Evolutionary conservation across 306 rosid genomes (phyloP).

Genomic region (Malus fusca): DNA sequence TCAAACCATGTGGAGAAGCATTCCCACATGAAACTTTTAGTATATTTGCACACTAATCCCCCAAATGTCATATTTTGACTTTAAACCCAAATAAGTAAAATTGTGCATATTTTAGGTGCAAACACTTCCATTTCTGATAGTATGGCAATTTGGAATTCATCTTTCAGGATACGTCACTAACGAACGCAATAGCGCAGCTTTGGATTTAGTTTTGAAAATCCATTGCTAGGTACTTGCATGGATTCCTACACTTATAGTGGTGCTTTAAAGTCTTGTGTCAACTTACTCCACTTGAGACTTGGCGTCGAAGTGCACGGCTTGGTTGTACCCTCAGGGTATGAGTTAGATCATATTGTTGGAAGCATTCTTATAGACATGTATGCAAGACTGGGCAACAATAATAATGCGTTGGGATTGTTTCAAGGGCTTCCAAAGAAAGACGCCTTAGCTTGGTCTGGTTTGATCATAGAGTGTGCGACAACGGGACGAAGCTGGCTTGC

Average conservation of each 20-base stretch:
- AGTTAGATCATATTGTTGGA: conserved; percentile 59
- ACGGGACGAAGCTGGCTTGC: conserved; percentile 44
- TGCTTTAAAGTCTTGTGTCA: conserved; percentile 61
- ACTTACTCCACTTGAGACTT: conserved; percentile 39
- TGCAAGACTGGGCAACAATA: conserved; percentile 46
- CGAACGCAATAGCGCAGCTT: conserved; percentile 38
- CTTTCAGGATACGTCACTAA: conserved; percentile 64
- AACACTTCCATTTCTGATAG: conserved; percentile 23
- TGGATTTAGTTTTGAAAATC: conserved; percentile 35
- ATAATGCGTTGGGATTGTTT: conserved; percentile 49
- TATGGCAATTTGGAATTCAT: conserved; percentile 75
- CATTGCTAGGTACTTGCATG: conserved; percentile 41
- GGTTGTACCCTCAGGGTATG: conserved; percentile 54
- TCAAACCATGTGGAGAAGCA: too few species aligned
- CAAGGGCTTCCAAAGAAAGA: conserved; percentile 62
- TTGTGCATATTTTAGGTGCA: too few species aligned
- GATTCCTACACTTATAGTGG: conserved; percentile 62
- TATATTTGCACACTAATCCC: too few species aligned
- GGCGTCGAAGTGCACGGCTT: conserved; percentile 75
- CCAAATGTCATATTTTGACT: too few species aligned
- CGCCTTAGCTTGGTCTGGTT: conserved; percentile 70
- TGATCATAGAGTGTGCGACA: conserved; percentile 69
- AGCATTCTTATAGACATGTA: conserved; percentile 65
- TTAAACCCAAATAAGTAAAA: too few species aligned
- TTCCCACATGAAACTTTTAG: too few species aligned